These are phyloP conservation scores for Daldinia eschscholtzii DNA, from an alignment of 2,329 filamentous ascomycete species.

Conservation along the genomic window DNA sequence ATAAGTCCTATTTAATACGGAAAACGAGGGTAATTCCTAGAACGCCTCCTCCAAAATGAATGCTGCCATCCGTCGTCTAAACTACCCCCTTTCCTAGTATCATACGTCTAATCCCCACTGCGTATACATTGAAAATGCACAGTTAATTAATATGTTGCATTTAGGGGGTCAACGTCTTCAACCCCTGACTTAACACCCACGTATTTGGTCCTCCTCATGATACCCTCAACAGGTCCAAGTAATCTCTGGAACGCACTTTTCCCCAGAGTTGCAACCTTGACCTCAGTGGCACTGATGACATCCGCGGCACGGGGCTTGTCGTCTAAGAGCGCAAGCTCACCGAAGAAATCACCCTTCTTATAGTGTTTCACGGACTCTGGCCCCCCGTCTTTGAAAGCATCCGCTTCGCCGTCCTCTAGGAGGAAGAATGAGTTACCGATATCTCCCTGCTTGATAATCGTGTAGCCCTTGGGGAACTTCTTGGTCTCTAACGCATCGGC, in stretches of 20 bases:
- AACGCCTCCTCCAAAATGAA: slow-evolving; percentile 48
- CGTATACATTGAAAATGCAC: slow-evolving; percentile 22
- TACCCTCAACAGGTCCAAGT: slow-evolving; percentile 91
- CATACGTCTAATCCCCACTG: slow-evolving; percentile 30
- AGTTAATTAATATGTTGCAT: slow-evolving; percentile 52
- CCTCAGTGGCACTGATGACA: slow-evolving; percentile 83
- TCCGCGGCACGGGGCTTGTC: slow-evolving; percentile 94
- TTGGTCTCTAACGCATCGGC: slow-evolving; percentile 94
- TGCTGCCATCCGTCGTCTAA: slow-evolving; percentile 39
- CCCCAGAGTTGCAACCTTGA: slow-evolving; percentile 92
- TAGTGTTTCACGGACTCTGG: slow-evolving; percentile 82
- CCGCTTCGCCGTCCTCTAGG: slow-evolving; percentile 86
- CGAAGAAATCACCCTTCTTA: slow-evolving; percentile 94
- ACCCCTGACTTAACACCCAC: slow-evolving; percentile 71
- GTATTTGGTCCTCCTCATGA: slow-evolving; percentile 85
- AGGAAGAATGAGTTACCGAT: slow-evolving; percentile 93
- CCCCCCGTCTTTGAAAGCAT: slow-evolving; percentile 83
- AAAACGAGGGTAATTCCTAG: slow-evolving; percentile 47
- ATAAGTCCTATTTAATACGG: slow-evolving; percentile 39
- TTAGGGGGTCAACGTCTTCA: slow-evolving; percentile 76
- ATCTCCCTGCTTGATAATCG: slow-evolving; percentile 92
- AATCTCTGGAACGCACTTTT: slow-evolving; percentile 96
- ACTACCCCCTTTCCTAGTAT: slow-evolving; percentile 23
- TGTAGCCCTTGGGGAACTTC: slow-evolving; percentile 83
- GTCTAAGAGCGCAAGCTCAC: slow-evolving; percentile 92